Base-by-base conservation (phyloP, 2,329 filamentous ascomycete species). In the Gnomoniopsis sp. region DNA sequence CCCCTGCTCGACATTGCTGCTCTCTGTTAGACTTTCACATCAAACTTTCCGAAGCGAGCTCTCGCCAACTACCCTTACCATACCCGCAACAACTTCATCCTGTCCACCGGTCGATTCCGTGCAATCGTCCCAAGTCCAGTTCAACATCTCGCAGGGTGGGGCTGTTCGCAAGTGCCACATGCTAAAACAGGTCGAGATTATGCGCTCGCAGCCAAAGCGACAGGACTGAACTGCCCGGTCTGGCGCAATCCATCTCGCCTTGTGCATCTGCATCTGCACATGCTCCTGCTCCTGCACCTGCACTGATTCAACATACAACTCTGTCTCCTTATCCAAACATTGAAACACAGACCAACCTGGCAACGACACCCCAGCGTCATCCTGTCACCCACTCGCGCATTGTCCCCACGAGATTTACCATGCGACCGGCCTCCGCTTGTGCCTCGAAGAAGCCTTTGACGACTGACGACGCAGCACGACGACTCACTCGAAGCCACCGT, bases 271-370 rank as follows among this genome's bases (percentile, higher is more conserved):
- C 38, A 3, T 15, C 38, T 15, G n/a, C 26, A 4, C 38, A 36
- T 49, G 44, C 30, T 41, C 53, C 23, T 26, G 38, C 44, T 26
- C 46, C 22, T 7, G 43, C 30, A n/a, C n/a, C n/a, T n/a, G n/a
- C n/a, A n/a, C n/a, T n/a, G n/a, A n/a, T n/a, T 36, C 36, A 26
- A 43, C 48, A 47, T 15, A 19, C 22, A 46, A 30, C 21, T 48
- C 41, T 47, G 67, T 64, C 33, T 53, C 51, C 56, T 49, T 36
- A 43, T 53, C 57, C n/a, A 15, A n/a, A 41, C 12, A 41, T 41
- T 41, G 38, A 41, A 51, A 21, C 47, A 50, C 22, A 36, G 30
- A 38, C 38, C 51, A 23, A 55, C 38, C 51, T 19, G 36, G 41
- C 50, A 46, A 50, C 55, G 55, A 52, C 55, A n/a, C 26, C 22